phyloP scores from a whole-genome alignment of 2,329 filamentous ascomycete species.

The Penicillium sp. region DNA sequence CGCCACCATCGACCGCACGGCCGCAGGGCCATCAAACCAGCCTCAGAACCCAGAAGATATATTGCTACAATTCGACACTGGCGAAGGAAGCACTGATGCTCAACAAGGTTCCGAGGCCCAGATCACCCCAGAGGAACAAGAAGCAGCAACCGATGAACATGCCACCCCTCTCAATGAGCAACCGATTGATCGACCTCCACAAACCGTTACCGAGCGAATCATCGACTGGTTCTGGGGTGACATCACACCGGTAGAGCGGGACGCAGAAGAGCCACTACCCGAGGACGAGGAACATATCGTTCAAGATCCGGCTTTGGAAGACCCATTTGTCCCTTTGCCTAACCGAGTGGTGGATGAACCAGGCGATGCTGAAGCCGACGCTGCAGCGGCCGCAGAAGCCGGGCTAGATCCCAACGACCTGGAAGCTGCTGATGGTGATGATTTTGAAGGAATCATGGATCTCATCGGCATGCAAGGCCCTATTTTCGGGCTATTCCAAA shows the following conservation, averaged over 20 bases:
- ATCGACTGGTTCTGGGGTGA: slow-evolving; percentile 51
- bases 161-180: slow-evolving; percentile 5
- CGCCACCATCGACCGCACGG: slow-evolving; percentile 9
- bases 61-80: neutral
- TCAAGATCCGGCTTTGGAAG: slow-evolving; percentile 61
- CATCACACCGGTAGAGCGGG: slow-evolving; percentile 29
- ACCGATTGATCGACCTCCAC: slow-evolving; percentile 17
- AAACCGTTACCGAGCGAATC: slow-evolving; percentile 28
- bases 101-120: neutral
- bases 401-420: slow-evolving; percentile 66
- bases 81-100: neutral
- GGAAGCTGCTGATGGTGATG: slow-evolving; percentile 69
- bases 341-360: slow-evolving; percentile 26
- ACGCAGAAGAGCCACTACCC: slow-evolving; percentile 42
- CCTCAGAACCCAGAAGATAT: neutral
- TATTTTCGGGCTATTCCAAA: slow-evolving; percentile 85
- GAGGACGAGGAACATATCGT: slow-evolving; percentile 63
- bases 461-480: slow-evolving; percentile 95
- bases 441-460: slow-evolving; percentile 94
- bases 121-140: neutral
- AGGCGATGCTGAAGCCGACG: slow-evolving; percentile 9
- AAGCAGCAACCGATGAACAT: neutral
- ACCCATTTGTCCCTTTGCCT: slow-evolving; percentile 60
- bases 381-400: slow-evolving; percentile 51
- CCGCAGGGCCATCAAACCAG: slow-evolving; percentile 4